Evolutionary conservation across 2,329 filamentous ascomycete genomes (phyloP).

Genomic region (Xylaria sp.): DNA sequence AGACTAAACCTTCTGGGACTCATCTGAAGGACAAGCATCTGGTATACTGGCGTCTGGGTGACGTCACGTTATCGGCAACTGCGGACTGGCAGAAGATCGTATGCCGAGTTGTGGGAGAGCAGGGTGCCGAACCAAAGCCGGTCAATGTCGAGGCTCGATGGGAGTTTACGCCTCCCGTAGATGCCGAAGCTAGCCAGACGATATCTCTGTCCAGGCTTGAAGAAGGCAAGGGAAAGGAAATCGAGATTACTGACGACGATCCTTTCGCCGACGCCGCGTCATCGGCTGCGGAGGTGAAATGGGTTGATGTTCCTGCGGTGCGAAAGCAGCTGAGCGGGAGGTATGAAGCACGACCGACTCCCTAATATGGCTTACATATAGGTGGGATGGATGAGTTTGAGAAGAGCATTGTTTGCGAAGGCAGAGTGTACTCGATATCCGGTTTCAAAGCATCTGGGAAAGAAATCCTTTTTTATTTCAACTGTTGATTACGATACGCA

Average conservation of each 20-base stretch:
- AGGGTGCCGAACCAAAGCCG: conserved; percentile 74
- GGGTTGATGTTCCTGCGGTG: conserved; percentile 73
- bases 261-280: conserved; percentile 75
- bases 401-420: conserved; percentile 21
- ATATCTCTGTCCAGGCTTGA: conserved; percentile 72
- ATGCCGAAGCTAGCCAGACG: conserved; percentile 38
- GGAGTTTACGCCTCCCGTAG: conserved; percentile 65
- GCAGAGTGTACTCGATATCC: conserved; percentile 36
- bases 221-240: conserved; percentile 64
- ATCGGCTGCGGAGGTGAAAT: conserved; percentile 54
- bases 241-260: conserved; percentile 62
- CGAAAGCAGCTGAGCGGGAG: conserved; percentile 79
- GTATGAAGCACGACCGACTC: conserved; percentile 68
- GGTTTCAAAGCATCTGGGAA: conserved; percentile 19
- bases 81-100: conserved; percentile 79
- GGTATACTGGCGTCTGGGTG: conserved; percentile 83
- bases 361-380: conserved; percentile 3
- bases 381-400: conserved; percentile 25
- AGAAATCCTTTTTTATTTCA: conserved; percentile 18
- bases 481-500: conserved; percentile 25
- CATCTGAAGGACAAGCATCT: conserved; percentile 81
- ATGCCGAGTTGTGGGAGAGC: conserved; percentile 80
- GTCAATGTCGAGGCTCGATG: conserved; percentile 86
- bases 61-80: conserved; percentile 73
- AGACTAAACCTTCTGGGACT: conserved; percentile 82